Evolutionary conservation across 177 flowering plant genomes (phyloP), one percentile per base, ranked within the genome.

Genomic region (Tripterygium wilfordii): DNA sequence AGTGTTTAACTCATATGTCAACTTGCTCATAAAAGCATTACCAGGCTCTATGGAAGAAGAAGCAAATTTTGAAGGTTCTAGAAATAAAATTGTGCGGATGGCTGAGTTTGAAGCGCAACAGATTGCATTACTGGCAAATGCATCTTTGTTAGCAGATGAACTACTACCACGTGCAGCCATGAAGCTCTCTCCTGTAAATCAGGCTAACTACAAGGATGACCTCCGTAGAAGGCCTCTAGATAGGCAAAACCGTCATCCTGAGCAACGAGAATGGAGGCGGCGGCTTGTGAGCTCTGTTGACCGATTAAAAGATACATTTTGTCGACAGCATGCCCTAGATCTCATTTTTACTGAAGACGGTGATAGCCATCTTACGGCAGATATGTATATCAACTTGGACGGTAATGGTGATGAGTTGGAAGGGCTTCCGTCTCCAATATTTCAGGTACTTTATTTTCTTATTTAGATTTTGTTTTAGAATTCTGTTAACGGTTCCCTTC

Each of bases 251-350:
- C 97, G 97, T 29, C 76, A 87, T 60, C 99, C 97, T 45, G 99
- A 94, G 70, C 99, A 87, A 55, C 82, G 97, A 61, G 99, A 94
- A 69, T 94, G 99, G 99, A 90, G 62, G 72, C 78, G 85, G 63
- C 89, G 99, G 37, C 92, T 94, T 42, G 82, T 74, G 35, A 69
- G 75, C 54, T 68, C 74, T 26, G 95, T 94, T 53, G 97, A 94
- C 60, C 79, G 90, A 58, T 62, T 94, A 46, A 76, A 82, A 65
- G 89, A 87, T 72, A 79, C 82, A 36, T 90, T 94, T 51, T 94
- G 99, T 68, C 83, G 71, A 12, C 95, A 81, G 45, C 97, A 94
- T 83, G 97, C 95, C 51, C 80, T 94, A 13, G 96, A 89, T 70
- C 92, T 94, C 49, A 89, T 94, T 54, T 94, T 90, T 52, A 79